Evolutionary conservation across 352 stramenopile genomes (phyloP), one percentile per base, ranked within the genome.

Genomic region (Plasmopara muralis): DNA sequence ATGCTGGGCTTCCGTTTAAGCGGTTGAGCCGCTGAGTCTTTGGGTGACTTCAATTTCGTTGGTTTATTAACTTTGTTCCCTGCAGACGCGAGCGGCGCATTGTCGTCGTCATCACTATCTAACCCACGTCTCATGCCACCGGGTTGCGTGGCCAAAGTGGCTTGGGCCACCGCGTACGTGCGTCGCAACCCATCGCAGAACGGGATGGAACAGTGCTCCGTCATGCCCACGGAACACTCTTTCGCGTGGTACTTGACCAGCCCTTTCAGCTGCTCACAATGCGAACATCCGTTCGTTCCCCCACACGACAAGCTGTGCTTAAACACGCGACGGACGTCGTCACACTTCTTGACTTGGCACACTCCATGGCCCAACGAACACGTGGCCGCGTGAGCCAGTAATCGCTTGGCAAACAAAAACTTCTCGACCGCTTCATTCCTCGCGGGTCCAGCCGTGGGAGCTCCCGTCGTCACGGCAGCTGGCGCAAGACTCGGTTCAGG

Each of bases 331-430:
- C 83, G 75, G 20, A 94, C 81, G 31, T 94, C 83, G 47, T 92
- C 81, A 47, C 83, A 94, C 35, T 90, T 88, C 44, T 89, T 92
- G n/a, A 92, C 75, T 33, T 88, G 74, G 44, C 83, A 94, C 25
- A 80, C 44, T 7, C 81, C 77, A 2, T 81, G 67, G 6, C 66
- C 47, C 20, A 88, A 46, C 20, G 60, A 68, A 50, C 83, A 94
- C 4, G 69, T 84, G 0, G 80, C 78, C 20, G 83, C 77, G 44
- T 94, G 83, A 41, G 83, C 83, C 9, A 94, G 35, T 13, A 94
- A 70, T 30, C 85, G 73, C 35, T 89, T 91, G 2, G 83, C 83
- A 47, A 92, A 93, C 44, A 88, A 66, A 37, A 93, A 92, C 48
- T 89, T 93, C 51, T 89, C 83, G 46, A 84, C 54, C 7, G 79